Base-by-base conservation (phyloP, 2,329 filamentous ascomycete species). In the Fusarium equiseti region DNA sequence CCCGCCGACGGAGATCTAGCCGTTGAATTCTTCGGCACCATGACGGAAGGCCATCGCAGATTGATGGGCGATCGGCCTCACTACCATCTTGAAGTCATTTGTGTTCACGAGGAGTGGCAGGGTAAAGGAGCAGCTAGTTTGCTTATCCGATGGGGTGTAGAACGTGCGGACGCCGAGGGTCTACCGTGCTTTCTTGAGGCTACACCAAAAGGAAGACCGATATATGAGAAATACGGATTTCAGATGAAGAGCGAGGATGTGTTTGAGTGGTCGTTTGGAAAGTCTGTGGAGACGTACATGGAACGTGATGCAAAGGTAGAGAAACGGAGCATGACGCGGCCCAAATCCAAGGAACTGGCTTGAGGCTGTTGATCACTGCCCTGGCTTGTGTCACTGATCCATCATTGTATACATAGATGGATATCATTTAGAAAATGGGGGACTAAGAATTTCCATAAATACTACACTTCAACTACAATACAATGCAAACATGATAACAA, bases 141-240 rank as follows among this genome's bases (percentile, higher is more conserved):
- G 31, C 57, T 89, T 24, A 70, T 88, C 42, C 74, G 76, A 27
- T 88, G 84, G 84, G 87, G 86, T 0, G 62, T 83, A 9, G 75
- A 80, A 27, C 79, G 77, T 64, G 84, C 85, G 2, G 85, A 87
- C 70, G 77, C 75, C 8, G 81, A 79, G 2, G 78, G 81, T 0
- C 67, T 79, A 16, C 81, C 83, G 46, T 80, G 82, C 12, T 89
- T 84, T 73, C 75, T 89, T 2, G 85, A 88, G 63, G 83, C 85
- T 11, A 87, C 86, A 48, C 81, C 80, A 0, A 80, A 80, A 18
- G 86, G 84, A 4, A 81, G 78, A 61, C 79, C 77, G 1, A 56
- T 87, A 20, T 89, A 89, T 76, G 74, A 80, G 62, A 83, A 80
- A 66, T 79, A 83, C 70, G 86, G 86, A 6, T 89, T 86, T 68